Evolutionary conservation across 2,329 filamentous ascomycete species (phyloP), one percentile per base, ranked within the genome.

Genomic region (Sporothrix inflata): DNA sequence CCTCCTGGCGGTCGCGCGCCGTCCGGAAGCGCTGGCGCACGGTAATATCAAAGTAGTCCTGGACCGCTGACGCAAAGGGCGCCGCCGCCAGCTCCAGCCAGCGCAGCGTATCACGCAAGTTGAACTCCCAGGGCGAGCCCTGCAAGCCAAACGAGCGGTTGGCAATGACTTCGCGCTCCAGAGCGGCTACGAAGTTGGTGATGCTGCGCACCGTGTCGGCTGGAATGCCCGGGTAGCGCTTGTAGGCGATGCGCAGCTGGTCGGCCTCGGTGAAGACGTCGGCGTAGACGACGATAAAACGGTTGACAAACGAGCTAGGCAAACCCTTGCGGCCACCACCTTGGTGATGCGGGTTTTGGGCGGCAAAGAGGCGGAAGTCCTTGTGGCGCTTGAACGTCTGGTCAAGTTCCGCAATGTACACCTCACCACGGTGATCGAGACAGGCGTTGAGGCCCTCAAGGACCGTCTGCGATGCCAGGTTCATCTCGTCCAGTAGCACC

Each of bases 401-500:
- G 77, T 98, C 95, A 14, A 99, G 87, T 79, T 99, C 97, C 0
- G 96, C 94, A 73, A 99, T 90, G 79, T 98, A 99, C 0, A 97
- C 93, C 80, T 98, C 93, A 73, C 96, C 95, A 81, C 97, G 90
- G 80, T 99, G 97, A 80, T 99, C 96, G 40, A 99, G 87, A 83
- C 96, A 98, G 27, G 96, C 95, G 76, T 99, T 99, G 42, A 99
- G 84, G 74, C 96, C 97, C 83, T 99, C 96, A 0, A 99, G 87
- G 1, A 99, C 94, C 4, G 95, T 97, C 79, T 99, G 96, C 0
- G 95, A 98, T 1, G 97, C 96, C 75, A 99, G 83, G 78, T 99
- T 99, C 96, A 99, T 99, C 84, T 99, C 96, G 78, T 99, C 96
- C 0, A 99, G 86, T 38, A 99, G 85, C 12, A 99, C 96, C 96